These are phyloP conservation scores for Tulasnella sp. DNA, from an alignment of 768 basidiomycete genomes.

Conservation along the genomic window DNA sequence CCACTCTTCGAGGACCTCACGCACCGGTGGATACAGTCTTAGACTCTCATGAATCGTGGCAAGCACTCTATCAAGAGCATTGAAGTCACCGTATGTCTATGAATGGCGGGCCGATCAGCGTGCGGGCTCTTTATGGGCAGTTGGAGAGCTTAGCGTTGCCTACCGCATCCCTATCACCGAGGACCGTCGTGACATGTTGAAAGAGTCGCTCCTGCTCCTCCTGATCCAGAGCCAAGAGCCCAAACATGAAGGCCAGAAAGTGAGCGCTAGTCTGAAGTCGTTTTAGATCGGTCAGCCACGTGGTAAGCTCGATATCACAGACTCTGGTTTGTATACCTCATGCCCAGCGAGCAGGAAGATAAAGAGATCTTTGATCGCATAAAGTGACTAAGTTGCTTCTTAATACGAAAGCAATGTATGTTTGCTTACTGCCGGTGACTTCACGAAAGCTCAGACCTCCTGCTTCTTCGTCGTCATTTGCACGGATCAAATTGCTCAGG, in stretches of 20 bases:
- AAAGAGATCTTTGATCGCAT: background rate
- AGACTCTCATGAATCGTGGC: background rate
- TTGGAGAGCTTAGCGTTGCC: background rate
- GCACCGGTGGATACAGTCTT: conserved; percentile 3
- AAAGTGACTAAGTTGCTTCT: too few relatives aligned
- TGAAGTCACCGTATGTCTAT: conserved; percentile 14
- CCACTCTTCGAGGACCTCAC: too few relatives aligned
- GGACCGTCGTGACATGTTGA: background rate
- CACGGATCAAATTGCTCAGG: background rate
- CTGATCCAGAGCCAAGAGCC: background rate
- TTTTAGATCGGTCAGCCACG: too few relatives aligned
- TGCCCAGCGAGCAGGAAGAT: conserved; percentile 6
- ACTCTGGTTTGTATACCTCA: background rate
- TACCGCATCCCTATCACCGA: background rate
- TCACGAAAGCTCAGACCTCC: background rate
- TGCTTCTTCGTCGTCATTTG: background rate
- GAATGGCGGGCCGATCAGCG: background rate
- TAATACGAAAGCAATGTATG: too few relatives aligned
- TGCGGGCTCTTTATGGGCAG: too few relatives aligned
- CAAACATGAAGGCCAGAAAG: conserved; percentile 11
- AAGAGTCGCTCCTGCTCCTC: conserved; percentile 12
- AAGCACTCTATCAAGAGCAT: background rate
- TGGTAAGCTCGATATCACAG: background rate
- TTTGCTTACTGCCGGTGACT: conserved; percentile 1
- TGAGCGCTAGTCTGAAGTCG: conserved; percentile 4